These are phyloP conservation scores for Rhodotorula sp. DNA, from an alignment of 1,284 basidiomycete genomes.

Conservation along the genomic window DNA sequence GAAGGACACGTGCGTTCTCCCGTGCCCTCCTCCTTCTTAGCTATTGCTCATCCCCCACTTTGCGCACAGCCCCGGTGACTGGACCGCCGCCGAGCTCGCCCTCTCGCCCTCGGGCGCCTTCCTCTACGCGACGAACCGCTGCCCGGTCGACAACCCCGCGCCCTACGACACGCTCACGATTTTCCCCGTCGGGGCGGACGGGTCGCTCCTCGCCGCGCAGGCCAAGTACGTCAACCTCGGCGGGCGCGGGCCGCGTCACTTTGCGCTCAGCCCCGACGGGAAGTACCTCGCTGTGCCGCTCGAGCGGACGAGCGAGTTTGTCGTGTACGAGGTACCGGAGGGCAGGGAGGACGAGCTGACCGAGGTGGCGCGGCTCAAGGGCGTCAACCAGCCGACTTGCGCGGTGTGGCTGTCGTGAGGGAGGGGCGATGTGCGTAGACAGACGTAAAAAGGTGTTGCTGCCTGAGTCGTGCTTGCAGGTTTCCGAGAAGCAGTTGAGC, in stretches of 20 bases:
- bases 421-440: too few species aligned
- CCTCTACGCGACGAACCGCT: constrained; percentile 38
- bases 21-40: not conserved
- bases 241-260: constrained; percentile 30
- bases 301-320: constrained; percentile 34
- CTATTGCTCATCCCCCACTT: too few species aligned
- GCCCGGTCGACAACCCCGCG: constrained; percentile 26
- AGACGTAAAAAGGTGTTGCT: not conserved
- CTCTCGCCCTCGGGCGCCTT: constrained; percentile 11
- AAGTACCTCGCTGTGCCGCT: constrained; percentile 26
- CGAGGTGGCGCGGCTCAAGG: constrained; percentile 23
- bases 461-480: too few species aligned
- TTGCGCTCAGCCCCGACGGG: constrained; percentile 17
- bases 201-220: not conserved
- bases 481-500: too few species aligned
- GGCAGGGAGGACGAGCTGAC: constrained; percentile 10
- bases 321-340: constrained; percentile 15
- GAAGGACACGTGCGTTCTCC: constrained; percentile 1
- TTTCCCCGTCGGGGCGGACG: constrained; percentile 17
- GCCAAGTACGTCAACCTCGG: constrained; percentile 10
- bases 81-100: constrained; percentile 35
- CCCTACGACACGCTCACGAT: constrained; percentile 29
- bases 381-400: constrained; percentile 27
- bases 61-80: constrained; percentile 8
- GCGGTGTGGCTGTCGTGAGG: constrained; percentile 25